Base-by-base conservation (phyloP, 129 eudicot genomes). In the Cynara cardunculus region DNA sequence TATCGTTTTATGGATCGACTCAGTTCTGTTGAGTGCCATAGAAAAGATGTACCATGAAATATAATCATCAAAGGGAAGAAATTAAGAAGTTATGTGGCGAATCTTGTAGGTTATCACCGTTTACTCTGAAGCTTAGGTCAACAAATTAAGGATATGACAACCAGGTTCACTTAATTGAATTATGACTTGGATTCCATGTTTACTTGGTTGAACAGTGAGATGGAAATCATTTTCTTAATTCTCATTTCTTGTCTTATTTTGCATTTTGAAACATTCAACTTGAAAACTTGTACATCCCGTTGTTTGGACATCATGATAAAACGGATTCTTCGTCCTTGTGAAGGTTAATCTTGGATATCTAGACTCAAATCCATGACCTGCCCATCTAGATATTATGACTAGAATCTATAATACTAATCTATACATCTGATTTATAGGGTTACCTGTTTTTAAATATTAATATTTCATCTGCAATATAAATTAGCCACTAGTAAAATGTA, bases 181-280 rank as follows among this genome's bases (percentile, higher is more conserved):
- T 72, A 73, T 89, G 93, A 89, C 90, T 68, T 78, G 93, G 88
- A 89, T 79, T 76, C 87, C 92, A 84, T 81, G 83, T 81, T 78
- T 13, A 53, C 13, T 62, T 82, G 77, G 83, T 85, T 83, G 85
- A 85, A 79, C 7, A 64, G 71, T 79, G 80, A 84, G 86, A 71
- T 31, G 84, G 78, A 78, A 79, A 77, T 76, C 76, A 66, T 86
- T 81, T 73, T 74, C 44, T 72, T 25, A 19, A 35, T 82, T 28
- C 22, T 69, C 25, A 24, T 18, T 24, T 71, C 41, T 64, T 76
- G 41, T 83, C 77, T 70, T 62, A 22, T 62, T 62, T 62, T 62
- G 62, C 62, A 14, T 53, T 53, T 53, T 46, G 21, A 1, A n/a
- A 59, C 18, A 53, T 16, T 53, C 25, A 32, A 31, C 25, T 44